Evolutionary conservation across 805 yeast species (phyloP), one percentile per base, ranked within the genome.

Genomic region (Saccharomycopsis malanga): DNA sequence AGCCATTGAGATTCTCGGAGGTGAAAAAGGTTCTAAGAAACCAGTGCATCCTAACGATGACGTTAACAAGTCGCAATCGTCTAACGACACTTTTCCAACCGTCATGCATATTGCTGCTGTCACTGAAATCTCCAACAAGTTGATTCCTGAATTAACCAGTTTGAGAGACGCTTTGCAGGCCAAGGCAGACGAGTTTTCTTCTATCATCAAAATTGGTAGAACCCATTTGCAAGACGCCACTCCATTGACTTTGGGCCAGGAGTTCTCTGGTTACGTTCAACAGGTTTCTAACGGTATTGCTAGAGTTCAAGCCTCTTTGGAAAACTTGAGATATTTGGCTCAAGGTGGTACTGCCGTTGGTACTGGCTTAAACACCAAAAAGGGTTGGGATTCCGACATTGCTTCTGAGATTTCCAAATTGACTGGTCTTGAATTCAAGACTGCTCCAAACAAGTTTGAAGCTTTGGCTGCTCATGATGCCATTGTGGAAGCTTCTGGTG

Each of bases 271-370:
- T 53, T 93, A 93, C 70, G 95, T 83, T 45, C 91, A 86, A 66
- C 98, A 93, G 73, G 67, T 93, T 55, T 77, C 84, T 59, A 86
- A 88, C 64, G 98, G 97, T 65, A 83, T 93, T 57, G 83, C 70
- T 57, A 79, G 98, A 66, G 83, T 93, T 52, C 87, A 87, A 71
- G 70, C 70, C 54, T 67, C 83, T 44, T 76, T 93, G 56, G 86
- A 86, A 57, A 79, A 80, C 68, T 74, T 93, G 64, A 75, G 81
- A 60, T 79, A 65, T 65, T 77, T 93, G 58, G 98, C 98, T 41
- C 98, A 93, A 74, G 98, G 98, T 73, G 98, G 98, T 72, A 93
- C 98, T 54, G 98, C 98, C 53, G 98, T 93, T 48, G 98, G 98
- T 60, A 93, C 98, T 48, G 98, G 98, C 56, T 77, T 93, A 60